A percentile compares a stretch with the other conserved stretches of the same genome.
Conservation (phyloP, 2,329 filamentous ascomycete genomes). For the Colletotrichum australisinense region DNA sequence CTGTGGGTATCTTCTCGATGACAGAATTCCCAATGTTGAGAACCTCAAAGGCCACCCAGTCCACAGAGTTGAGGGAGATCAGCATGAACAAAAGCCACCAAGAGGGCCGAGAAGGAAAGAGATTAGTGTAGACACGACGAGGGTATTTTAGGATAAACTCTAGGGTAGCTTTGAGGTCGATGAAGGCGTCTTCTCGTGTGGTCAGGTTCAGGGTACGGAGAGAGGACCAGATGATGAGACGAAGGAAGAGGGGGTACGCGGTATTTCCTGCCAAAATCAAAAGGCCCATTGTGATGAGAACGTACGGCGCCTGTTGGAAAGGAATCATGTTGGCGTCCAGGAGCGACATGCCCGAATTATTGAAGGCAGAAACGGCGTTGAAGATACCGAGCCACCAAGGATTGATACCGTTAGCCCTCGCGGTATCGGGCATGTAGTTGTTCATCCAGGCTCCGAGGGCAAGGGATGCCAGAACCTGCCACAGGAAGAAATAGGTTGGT, state of each 20-base stretch:
- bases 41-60: conserved; percentile 75
- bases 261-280: conserved; percentile 75
- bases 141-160: conserved; percentile 67
- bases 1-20: conserved; percentile 61
- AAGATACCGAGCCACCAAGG: conserved; percentile 78
- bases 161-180: conserved; percentile 60
- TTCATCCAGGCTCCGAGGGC: conserved; percentile 71
- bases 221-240: conserved; percentile 67
- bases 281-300: conserved; percentile 64
- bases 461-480: conserved; percentile 69
- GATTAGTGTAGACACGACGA: conserved; percentile 70
- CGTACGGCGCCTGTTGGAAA: conserved; percentile 64
- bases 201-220: conserved; percentile 54
- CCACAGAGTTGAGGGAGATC: conserved; percentile 69
- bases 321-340: conserved; percentile 74
- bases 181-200: conserved; percentile 50
- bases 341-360: conserved; percentile 77
- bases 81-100: conserved; percentile 75
- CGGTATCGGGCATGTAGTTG: conserved; percentile 59
- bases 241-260: conserved; percentile 72
- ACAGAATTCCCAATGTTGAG: conserved; percentile 71
- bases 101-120: conserved; percentile 73
- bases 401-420: conserved; percentile 67
- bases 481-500: conserved; percentile 68
- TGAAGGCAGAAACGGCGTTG: conserved; percentile 75